Conservation (phyloP, 345 rosid genomes). For the Gossypioides kirkii region DNA sequence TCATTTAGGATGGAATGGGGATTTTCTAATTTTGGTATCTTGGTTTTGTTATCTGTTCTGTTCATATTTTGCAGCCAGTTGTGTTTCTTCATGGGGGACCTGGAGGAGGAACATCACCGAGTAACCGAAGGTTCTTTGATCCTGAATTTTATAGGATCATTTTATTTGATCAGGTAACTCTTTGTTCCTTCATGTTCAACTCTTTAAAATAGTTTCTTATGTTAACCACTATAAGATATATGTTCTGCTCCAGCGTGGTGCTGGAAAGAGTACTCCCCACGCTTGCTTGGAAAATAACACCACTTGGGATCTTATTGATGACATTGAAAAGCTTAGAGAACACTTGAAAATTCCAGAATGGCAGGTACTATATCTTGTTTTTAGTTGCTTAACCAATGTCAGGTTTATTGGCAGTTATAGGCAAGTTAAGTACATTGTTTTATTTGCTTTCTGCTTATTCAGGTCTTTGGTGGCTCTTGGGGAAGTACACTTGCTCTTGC, state of each 20-base stretch:
- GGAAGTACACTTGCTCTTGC: slow-evolving; percentile 94
- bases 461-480: slow-evolving; percentile 99
- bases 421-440: neutral
- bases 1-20: neutral
- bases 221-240: neutral
- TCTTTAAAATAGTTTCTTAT: neutral
- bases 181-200: slow-evolving; percentile 4
- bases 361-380: slow-evolving; percentile 48
- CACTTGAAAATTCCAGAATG: slow-evolving; percentile 80
- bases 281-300: slow-evolving; percentile 94
- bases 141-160: slow-evolving; percentile 75
- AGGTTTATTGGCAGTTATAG: neutral
- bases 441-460: slow-evolving; percentile 13
- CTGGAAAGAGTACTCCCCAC: slow-evolving; percentile 94
- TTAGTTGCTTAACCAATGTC: neutral
- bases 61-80: slow-evolving; percentile 59
- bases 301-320: slow-evolving; percentile 81
- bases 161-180: slow-evolving; percentile 79
- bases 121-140: slow-evolving; percentile 79
- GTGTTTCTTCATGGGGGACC: slow-evolving; percentile 98
- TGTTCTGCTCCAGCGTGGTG: slow-evolving; percentile 55
- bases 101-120: slow-evolving; percentile 89
- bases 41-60: neutral
- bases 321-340: slow-evolving; percentile 81
- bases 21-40: neutral